Evolutionary conservation across 2,329 filamentous ascomycete genomes (phyloP), one percentile per base, ranked within the genome.

Genomic region (Xylaria digitata): DNA sequence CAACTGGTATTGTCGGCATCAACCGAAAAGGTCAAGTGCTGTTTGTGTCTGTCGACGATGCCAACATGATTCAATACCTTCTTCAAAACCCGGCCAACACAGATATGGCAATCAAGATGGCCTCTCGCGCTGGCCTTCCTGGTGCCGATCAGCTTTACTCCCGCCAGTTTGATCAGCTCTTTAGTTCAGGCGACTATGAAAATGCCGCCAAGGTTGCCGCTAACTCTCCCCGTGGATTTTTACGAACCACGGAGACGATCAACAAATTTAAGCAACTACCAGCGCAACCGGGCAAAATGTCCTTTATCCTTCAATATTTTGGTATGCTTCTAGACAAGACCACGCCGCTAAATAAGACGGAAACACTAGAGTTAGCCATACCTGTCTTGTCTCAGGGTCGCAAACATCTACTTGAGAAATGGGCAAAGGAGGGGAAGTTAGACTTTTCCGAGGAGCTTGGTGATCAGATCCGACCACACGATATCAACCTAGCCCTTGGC

Each of bases 21-120:
- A 99, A 99, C 84, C 91, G 96, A 76, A 97, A 97, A 84, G 96
- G 96, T 70, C 96, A 99, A 82, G 94, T 98, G 53, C 87, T 99
- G 69, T 93, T 94, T 64, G 96, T 98, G 68, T 94, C 91, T 72
- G 91, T 99, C 68, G 94, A 98, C 78, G 96, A 99, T 80, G 89
- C 86, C 76, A 96, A 90, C 48, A 89, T 98, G 78, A 93, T 99
- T 71, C 92, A 93, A 46, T 99, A 99, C 80, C 89, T 99, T 50
- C 91, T 98, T 73, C 93, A 97, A 80, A 98, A 97, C 81, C 94
- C 96, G 21, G 95, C 94, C 73, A 97, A 97, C 81, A 92, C 92
- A 19, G 90, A 93, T 71, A 90, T 99, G 74, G 96, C 96, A 32
- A 94, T 98, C 80, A 98, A 97, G 86, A 88, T 99, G 81, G 95